Percentiles rank a stretch among this genome's conserved stretches.
Conservation (phyloP, 768 basidiomycete genomes). For the Rhodotorula babjevae region DNA sequence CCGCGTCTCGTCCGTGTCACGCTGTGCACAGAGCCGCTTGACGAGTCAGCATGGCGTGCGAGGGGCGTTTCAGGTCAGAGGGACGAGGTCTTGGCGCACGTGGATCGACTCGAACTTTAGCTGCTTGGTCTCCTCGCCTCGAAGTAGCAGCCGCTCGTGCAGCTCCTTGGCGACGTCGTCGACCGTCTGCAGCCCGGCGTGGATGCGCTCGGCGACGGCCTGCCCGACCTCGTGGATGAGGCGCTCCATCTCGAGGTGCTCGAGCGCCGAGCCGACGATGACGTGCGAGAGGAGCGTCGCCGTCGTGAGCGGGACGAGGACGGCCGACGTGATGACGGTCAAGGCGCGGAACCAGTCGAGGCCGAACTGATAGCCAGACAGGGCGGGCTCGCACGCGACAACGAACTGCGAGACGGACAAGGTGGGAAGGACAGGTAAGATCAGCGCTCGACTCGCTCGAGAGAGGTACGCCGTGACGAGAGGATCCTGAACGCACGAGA, state of each 20-base stretch:
- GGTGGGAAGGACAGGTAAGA: background rate
- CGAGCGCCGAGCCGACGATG: slow-evolving; percentile 91
- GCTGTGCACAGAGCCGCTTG: no score
- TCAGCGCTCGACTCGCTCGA: background rate
- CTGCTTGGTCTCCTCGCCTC: slow-evolving; percentile 96
- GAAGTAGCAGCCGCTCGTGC: slow-evolving; percentile 79
- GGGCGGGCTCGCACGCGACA: slow-evolving; percentile 96
- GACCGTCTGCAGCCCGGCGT: slow-evolving; percentile 88
- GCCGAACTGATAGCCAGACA: slow-evolving; percentile 73
- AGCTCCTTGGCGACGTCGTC: slow-evolving; percentile 93
- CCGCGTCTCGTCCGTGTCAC: slow-evolving; percentile 75
- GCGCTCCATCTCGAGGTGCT: slow-evolving; percentile 97
- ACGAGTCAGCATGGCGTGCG: no score
- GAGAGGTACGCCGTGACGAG: no score
- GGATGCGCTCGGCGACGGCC: slow-evolving; percentile 85
- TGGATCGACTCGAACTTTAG: slow-evolving; percentile 95
- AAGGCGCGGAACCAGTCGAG: slow-evolving; percentile 93
- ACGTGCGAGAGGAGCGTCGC: slow-evolving; percentile 91
- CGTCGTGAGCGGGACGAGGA: slow-evolving; percentile 88
- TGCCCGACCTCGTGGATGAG: slow-evolving; percentile 89
- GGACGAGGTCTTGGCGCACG: slow-evolving; percentile 27
- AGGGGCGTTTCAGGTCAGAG: no score
- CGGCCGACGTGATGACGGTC: slow-evolving; percentile 83
- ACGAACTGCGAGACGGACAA: slow-evolving; percentile 63
- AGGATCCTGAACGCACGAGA: slow-evolving; percentile 55